Conservation (phyloP, 768 basidiomycete genomes). For the Suillus tomentosus region DNA sequence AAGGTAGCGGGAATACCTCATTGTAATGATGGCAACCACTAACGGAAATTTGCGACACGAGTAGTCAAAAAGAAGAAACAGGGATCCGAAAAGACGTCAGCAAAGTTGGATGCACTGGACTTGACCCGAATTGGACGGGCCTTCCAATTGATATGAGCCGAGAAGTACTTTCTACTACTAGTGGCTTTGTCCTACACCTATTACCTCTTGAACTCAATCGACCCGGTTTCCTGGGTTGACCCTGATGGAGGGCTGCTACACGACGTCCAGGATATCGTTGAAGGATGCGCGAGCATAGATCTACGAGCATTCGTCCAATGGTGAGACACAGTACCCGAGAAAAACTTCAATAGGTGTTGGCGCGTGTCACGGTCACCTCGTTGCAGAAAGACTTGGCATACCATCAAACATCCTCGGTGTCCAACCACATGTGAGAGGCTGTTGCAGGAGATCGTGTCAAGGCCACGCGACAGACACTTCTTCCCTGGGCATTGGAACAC, state of each 20-base stretch:
- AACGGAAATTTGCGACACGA: too few species aligned
- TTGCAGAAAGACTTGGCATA: not conserved
- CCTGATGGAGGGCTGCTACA: not conserved
- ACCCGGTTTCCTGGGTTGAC: not conserved
- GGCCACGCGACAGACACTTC: not conserved
- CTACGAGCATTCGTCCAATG: not conserved
- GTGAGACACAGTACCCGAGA: not conserved
- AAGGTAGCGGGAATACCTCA: too few species aligned
- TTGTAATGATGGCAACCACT: too few species aligned
- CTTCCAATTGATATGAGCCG: too few species aligned
- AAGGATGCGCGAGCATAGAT: not conserved
- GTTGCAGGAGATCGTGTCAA: not conserved
- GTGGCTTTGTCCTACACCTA: not conserved
- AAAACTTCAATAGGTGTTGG: not conserved
- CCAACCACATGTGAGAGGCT: not conserved
- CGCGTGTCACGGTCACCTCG: not conserved
- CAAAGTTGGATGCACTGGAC: too few species aligned
- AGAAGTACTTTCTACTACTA: too few species aligned
- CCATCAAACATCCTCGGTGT: not conserved
- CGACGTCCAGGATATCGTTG: not conserved
- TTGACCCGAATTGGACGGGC: too few species aligned
- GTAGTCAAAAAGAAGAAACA: too few species aligned
- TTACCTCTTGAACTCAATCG: not conserved
- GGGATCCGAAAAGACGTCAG: too few species aligned
- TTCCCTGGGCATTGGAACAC: not conserved